Conservation (phyloP, 2,329 filamentous ascomycete genomes). For the Daldinia sp. region DNA sequence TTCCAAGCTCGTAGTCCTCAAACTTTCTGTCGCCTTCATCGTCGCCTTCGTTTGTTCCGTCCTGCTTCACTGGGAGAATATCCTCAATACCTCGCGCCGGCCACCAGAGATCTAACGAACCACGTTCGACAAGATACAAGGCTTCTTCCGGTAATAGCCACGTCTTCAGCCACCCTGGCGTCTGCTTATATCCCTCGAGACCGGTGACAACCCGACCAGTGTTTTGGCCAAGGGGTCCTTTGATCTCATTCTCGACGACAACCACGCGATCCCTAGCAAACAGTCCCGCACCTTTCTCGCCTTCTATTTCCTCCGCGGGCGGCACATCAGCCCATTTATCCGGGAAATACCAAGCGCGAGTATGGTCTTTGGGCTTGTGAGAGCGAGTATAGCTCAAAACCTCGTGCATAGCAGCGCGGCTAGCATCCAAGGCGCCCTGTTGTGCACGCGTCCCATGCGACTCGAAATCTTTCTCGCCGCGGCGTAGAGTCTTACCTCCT, state of each 20-base stretch:
- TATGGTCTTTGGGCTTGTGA: constrained; percentile 72
- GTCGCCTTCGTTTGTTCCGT: constrained; percentile 39
- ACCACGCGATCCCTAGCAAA: constrained; percentile 63
- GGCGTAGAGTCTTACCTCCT: constrained; percentile 75
- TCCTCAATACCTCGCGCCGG: constrained; percentile 64
- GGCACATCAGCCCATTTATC: constrained; percentile 57
- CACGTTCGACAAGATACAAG: constrained; percentile 86
- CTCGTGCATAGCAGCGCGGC: constrained; percentile 86
- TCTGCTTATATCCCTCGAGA: constrained; percentile 57
- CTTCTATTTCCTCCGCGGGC: constrained; percentile 21
- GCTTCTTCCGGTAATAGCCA: constrained; percentile 95
- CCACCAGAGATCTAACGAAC: constrained; percentile 88
- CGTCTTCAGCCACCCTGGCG: constrained; percentile 66
- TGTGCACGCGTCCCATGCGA: constrained; percentile 87
- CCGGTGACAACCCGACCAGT: constrained; percentile 72
- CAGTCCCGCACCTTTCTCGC: constrained; percentile 44
- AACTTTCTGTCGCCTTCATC: constrained; percentile 33
- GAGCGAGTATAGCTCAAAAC: constrained; percentile 80
- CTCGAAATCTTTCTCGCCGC: constrained; percentile 97
- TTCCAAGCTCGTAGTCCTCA: constrained; percentile 64
- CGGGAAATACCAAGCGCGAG: constrained; percentile 78
- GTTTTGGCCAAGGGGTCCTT: constrained; percentile 75
- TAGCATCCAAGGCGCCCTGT: constrained; percentile 78
- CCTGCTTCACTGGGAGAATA: constrained; percentile 52
- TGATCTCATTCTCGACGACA: constrained; percentile 72